Conservation (phyloP, 2,329 filamentous ascomycete species). For the Lizonia empirigonia region DNA sequence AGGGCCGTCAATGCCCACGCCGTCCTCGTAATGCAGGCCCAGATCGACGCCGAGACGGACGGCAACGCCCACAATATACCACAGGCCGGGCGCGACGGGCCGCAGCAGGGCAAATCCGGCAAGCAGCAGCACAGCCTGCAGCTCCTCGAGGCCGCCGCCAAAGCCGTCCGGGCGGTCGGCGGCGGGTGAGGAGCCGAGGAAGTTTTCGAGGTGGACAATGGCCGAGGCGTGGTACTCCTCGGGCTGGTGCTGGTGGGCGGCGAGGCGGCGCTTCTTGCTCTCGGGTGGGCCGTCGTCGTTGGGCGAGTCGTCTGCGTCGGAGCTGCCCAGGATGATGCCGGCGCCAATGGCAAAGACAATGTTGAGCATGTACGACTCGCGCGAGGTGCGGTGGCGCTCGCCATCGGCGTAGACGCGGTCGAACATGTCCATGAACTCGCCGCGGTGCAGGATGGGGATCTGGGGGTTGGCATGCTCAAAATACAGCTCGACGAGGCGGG, state of each 20-base stretch:
- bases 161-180: conserved; percentile 65
- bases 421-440: conserved; percentile 88
- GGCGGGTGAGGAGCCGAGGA: conserved; percentile 69
- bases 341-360: conserved; percentile 97
- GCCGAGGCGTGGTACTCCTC: conserved; percentile 97
- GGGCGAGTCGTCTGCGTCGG: conserved; percentile 45
- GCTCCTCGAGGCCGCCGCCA: conserved; percentile 87
- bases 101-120: conserved; percentile 90
- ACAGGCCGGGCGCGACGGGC: conserved; percentile 89
- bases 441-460: conserved; percentile 87
- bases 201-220: conserved; percentile 87
- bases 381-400: conserved; percentile 69
- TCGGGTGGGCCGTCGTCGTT: conserved; percentile 41
- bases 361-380: conserved; percentile 91
- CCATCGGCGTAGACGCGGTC: conserved; percentile 77
- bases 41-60: conserved; percentile 89
- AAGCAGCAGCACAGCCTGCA: conserved; percentile 89
- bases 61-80: conserved; percentile 96
- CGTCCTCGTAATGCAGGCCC: conserved; percentile 91
- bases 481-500: conserved; percentile 78
- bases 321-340: conserved; percentile 78
- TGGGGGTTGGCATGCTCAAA: conserved; percentile 97
- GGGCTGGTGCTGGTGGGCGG: conserved; percentile 71
- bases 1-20: conserved; percentile 65
- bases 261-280: conserved; percentile 46